Evolutionary conservation across 306 rosid genomes (phyloP), one percentile per base, ranked within the genome.

Genomic region (Castanopsis chinensis): DNA sequence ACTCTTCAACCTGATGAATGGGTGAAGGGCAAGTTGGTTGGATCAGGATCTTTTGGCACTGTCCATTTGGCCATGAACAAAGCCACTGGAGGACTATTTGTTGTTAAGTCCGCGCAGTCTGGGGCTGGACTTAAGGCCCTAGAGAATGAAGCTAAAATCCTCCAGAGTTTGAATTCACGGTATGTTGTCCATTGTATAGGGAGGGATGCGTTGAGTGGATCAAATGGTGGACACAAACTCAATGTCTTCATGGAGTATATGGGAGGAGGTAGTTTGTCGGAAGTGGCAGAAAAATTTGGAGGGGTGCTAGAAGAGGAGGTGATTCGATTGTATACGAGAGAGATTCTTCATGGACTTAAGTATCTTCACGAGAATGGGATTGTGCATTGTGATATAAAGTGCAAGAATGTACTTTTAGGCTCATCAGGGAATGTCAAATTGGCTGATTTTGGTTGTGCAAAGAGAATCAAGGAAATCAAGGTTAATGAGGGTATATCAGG

Each of bases 361-460:
- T 76, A 82, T 74, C 86, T 91, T 52, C 93, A 91, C 69, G 65
- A 72, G 17, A 77, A 80, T 21, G 89, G 88, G 64, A 83, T 88
- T 53, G 91, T 82, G 30, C 93, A 89, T 69, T 83, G 93, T 45
- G 93, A 91, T 33, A 78, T 91, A 4, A 89, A 91, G 78, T 88
- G 93, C 87, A 85, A 80, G 74, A 91, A 89, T 60, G 93, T 91
- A 79, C 96, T 91, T 49, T 70, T 91, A 79, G 79, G 88, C 15
- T 86, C 90, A 8, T 83, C 86, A 1, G 89, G 96, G 45, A 77
- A 88, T 52, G 80, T 89, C 84, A 91, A 91, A 72, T 41, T 89
- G 53, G 92, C 91, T 0, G 96, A 91, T 78, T 89, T 91, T 76
- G 96, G 96, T 6, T 75, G 86, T 58, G 93, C 93, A 0, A 89